Conservation (phyloP, 1,139 yeast genomes). For the Pneumocystis murina region DNA sequence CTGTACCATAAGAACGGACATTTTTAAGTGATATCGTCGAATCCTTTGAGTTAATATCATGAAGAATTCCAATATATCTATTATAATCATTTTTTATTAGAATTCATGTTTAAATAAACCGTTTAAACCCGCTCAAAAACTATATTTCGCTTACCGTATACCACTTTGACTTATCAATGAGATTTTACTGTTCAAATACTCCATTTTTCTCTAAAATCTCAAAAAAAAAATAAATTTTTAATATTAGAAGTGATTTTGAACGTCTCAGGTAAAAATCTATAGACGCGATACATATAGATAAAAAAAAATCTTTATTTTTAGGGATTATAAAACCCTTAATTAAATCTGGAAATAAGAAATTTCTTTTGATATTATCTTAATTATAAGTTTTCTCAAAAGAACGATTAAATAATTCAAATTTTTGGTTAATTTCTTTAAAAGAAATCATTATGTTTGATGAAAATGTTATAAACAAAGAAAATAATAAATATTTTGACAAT, state of each 20-base stretch:
- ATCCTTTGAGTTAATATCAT: slow-evolving; percentile 76
- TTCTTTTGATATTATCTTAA: no score
- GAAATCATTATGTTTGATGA: neutral
- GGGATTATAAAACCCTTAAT: no score
- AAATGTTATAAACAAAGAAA: neutral
- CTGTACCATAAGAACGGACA: slow-evolving; percentile 84
- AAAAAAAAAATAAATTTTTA: neutral
- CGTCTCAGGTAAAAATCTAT: neutral
- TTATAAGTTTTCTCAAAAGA: no score
- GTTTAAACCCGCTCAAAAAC: neutral
- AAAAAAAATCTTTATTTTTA: no score
- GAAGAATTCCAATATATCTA: slow-evolving; percentile 74
- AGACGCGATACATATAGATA: no score
- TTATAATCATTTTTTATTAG: neutral
- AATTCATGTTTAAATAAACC: neutral
- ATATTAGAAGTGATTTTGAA: neutral
- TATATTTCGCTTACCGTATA: neutral
- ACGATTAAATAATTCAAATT: no score
- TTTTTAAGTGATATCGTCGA: slow-evolving; percentile 76
- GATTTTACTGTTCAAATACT: neutral
- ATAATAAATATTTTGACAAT: neutral
- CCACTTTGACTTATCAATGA: neutral
- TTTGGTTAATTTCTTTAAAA: no score
- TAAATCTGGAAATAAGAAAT: no score
- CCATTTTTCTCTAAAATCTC: neutral